These are phyloP conservation scores for Beta lomatogona DNA, from an alignment of 179 eudicot species.

Conservation along the genomic window DNA sequence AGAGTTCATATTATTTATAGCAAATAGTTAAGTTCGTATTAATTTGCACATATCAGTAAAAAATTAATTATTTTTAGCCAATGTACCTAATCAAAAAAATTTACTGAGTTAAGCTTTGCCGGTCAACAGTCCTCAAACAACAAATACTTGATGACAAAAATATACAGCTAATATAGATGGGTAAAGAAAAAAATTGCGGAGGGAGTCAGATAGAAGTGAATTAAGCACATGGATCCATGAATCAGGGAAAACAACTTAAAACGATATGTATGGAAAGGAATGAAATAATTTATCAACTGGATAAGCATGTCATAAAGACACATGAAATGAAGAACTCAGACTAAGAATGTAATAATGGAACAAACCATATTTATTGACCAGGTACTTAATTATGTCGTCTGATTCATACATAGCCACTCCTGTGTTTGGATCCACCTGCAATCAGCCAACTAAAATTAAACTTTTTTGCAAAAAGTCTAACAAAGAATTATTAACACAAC, in stretches of 20 bases:
- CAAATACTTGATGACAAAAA: background rate
- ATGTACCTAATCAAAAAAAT: no score
- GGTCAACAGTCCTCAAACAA: background rate
- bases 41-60: no score
- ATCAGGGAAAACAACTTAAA: background rate
- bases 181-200: background rate
- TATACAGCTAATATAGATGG: background rate
- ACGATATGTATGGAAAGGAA: background rate
- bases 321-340: background rate
- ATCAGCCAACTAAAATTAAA: constrained; percentile 19
- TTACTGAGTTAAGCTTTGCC: background rate
- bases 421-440: constrained; percentile 97
- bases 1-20: no score
- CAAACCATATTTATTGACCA: constrained; percentile 88
- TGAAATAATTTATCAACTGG: background rate
- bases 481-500: background rate
- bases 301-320: constrained; percentile 10
- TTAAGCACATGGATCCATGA: background rate
- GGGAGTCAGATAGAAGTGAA: background rate
- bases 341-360: constrained; percentile 3
- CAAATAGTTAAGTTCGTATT: no score
- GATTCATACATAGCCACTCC: constrained; percentile 96
- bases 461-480: background rate
- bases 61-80: no score
- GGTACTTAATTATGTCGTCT: constrained; percentile 86